Evolutionary conservation across 2,329 filamentous ascomycete genomes (phyloP).

Genomic region (Pseudopyrenochaeta lycopersici): DNA sequence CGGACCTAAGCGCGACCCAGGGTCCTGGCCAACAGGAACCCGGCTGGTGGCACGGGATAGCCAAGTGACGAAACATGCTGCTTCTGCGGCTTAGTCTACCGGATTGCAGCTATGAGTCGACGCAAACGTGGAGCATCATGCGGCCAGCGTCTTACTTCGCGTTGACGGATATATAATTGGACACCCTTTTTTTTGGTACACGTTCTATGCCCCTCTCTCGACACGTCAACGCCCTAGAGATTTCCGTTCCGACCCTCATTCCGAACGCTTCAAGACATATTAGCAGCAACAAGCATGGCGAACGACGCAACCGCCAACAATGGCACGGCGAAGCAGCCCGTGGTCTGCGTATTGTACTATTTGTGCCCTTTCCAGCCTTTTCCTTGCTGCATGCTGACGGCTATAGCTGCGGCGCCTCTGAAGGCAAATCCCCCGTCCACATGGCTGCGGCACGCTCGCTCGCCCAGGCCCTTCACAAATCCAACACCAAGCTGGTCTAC

Average conservation of each 20-base stretch:
- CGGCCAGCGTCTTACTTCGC: not conserved
- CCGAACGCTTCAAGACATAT: conserved; percentile 4
- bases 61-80: conserved; percentile 20
- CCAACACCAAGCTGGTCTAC: conserved; percentile 87
- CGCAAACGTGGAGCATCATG: not conserved
- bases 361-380: not conserved
- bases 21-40: conserved; percentile 24
- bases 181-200: not conserved
- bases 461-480: conserved; percentile 75
- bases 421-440: conserved; percentile 77
- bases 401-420: conserved; percentile 78
- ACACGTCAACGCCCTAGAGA: conserved; percentile 6
- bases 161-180: not conserved
- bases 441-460: conserved; percentile 80
- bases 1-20: conserved; percentile 4
- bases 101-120: conserved; percentile 16
- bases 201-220: conserved; percentile 5
- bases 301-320: conserved; percentile 18
- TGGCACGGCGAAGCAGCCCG: conserved; percentile 57
- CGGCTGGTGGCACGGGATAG: conserved; percentile 8
- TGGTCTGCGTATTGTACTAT: conserved; percentile 85
- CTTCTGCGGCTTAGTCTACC: conserved; percentile 1
- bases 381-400: conserved; percentile 13
- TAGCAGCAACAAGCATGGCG: conserved; percentile 26
- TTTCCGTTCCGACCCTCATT: conserved; percentile 19